Percentiles rank a stretch among this genome's conserved stretches.
Evolutionary conservation across 768 basidiomycete genomes (phyloP).

Genomic region (Galerina marginata): DNA sequence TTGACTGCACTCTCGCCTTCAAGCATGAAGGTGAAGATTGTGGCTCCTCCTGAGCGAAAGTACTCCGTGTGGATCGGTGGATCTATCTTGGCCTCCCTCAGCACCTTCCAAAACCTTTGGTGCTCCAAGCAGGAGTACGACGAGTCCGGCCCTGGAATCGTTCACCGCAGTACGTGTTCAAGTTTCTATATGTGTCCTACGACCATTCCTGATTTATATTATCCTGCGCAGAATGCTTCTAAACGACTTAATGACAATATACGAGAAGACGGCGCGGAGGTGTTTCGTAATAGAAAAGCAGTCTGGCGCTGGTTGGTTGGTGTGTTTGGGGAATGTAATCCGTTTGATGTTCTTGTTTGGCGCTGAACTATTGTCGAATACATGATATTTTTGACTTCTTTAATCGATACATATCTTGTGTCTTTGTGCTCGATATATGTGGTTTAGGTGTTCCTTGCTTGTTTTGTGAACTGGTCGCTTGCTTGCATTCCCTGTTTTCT

Average conservation of each 20-base stretch:
- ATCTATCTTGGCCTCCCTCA: constrained; percentile 85
- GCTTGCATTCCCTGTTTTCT: no score
- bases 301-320: not conserved
- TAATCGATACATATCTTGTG: no score
- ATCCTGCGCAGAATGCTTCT: constrained; percentile 36
- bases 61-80: constrained; percentile 97
- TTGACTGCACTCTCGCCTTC: constrained; percentile 82
- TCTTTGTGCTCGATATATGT: no score
- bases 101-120: constrained; percentile 98
- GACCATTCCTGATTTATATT: constrained; percentile 3
- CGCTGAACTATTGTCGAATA: not conserved
- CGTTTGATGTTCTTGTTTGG: constrained; percentile 6
- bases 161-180: constrained; percentile 37
- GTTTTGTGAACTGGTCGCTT: no score
- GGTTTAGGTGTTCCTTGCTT: no score
- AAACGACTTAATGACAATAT: constrained; percentile 25
- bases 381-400: not conserved
- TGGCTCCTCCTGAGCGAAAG: constrained; percentile 92
- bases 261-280: not conserved
- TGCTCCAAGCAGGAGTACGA: constrained; percentile 94
- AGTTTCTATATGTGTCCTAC: not conserved
- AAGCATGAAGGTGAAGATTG: constrained; percentile 96
- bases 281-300: constrained; percentile 1
- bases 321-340: not conserved
- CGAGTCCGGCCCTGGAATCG: constrained; percentile 80